Conservation (phyloP, 2,329 filamentous ascomycete genomes). For the Fusarium tanahbumbuense region DNA sequence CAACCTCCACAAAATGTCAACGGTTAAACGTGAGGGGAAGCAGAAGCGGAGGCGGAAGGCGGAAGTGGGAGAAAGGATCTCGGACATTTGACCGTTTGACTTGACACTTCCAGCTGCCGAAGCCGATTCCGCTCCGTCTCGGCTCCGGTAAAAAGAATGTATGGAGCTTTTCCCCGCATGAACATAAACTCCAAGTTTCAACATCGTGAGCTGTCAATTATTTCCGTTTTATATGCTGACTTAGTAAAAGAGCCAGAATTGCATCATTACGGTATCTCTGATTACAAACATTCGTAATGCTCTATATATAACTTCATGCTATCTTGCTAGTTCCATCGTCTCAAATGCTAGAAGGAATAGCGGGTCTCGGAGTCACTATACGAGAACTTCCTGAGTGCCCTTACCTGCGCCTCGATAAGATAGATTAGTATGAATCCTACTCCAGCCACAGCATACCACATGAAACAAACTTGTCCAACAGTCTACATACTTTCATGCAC, state of each 20-base stretch:
- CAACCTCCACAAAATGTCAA: conserved; percentile 22
- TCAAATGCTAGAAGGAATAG: neutral
- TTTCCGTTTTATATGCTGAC: neutral
- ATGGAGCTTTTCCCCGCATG: conserved; percentile 11
- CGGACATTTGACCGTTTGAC: conserved; percentile 8
- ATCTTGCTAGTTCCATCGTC: neutral
- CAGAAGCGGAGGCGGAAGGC: neutral
- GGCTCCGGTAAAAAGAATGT: conserved; percentile 19
- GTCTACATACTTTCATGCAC: neutral
- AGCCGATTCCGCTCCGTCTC: conserved; percentile 28
- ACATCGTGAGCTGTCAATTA: neutral
- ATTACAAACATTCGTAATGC: neutral
- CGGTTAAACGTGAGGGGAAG: conserved; percentile 27
- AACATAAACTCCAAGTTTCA: neutral
- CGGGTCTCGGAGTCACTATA: neutral
- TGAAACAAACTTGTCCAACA: neutral
- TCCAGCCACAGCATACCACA: neutral
- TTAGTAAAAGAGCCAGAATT: neutral
- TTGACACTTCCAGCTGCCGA: conserved; percentile 24
- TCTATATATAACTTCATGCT: neutral
- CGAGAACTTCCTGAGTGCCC: neutral
- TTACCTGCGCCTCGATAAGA: too few species aligned
- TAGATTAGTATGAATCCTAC: neutral
- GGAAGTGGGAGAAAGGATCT: neutral
- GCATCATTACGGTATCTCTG: neutral